Evolutionary conservation across 2,329 filamentous ascomycete genomes (phyloP), one percentile per base, ranked within the genome.

Genomic region (Tolypocladium tropicale): DNA sequence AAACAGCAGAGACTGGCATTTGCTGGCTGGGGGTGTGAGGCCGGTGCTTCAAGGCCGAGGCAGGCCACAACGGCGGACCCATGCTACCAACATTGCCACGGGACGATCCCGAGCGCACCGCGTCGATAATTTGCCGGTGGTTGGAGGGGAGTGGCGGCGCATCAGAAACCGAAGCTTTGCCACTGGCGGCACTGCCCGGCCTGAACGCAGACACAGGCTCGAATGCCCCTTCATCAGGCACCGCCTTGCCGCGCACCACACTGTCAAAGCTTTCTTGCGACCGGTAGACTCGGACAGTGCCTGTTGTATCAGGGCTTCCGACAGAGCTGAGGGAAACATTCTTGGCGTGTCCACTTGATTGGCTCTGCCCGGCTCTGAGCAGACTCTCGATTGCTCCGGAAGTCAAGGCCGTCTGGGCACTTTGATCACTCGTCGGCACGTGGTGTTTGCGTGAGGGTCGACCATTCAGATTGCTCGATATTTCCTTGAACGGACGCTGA

Each of bases 351-450:
- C 62, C 63, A n/a, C 60, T 58, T 10, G 53, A 55, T 32, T 58
- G 55, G 12, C 57, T 63, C 30, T 60, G 52, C 43, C 62, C 60
- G 23, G 78, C 77, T 61, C 80, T 79, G 56, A 95, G 72, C 65
- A 96, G 78, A 55, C 83, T 80, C 62, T 96, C 91, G 60, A 96
- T 90, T 56, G 88, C 85, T 53, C 88, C 82, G 0, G 89, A 82
- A n/a, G 90, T 95, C 33, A 96, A 76, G 41, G 86, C 79, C 28
- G 92, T 96, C 72, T 96, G 93, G 16, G 88, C 87, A 54, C 85
- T 82, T 61, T 88, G 86, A 64, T 95, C 90, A 23, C 78, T 74
- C 58, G 79, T 86, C 55, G 73, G 69, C 43, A 73, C 59, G 25
- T 67, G 54, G 25, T 60, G 64, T 64, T 75, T 79, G 56, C 74